These are phyloP conservation scores for Linnemannia elongata DNA, from an alignment of 192 early-diverging fungal genomes.

Conservation along the genomic window DNA sequence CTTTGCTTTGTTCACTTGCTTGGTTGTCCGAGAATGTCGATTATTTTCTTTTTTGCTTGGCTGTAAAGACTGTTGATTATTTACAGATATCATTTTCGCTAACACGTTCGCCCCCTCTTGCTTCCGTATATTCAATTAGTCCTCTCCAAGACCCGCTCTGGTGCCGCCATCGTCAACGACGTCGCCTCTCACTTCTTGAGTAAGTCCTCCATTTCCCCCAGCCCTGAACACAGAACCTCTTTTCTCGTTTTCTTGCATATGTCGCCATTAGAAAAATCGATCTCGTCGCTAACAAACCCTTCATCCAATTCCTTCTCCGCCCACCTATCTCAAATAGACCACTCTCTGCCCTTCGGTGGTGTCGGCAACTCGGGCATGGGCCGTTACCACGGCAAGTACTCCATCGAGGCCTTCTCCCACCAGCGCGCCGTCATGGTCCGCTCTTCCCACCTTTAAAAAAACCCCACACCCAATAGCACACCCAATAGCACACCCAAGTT, in stretches of 20 bases:
- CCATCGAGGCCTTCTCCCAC: conserved; percentile 89
- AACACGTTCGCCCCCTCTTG: neutral
- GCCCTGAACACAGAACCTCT: neutral
- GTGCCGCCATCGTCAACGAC: conserved; percentile 86
- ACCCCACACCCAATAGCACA: too few relatives aligned
- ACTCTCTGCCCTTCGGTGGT: conserved; percentile 88
- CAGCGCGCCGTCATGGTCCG: conserved; percentile 71
- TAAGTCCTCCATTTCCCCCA: conserved; percentile 39
- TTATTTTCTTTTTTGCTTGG: neutral
- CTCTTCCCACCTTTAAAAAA: conserved; percentile 36
- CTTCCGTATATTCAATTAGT: conserved; percentile 53
- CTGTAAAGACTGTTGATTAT: neutral
- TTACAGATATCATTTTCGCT: neutral
- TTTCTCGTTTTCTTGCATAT: neutral
- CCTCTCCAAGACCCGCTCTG: conserved; percentile 78
- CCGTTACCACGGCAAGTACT: conserved; percentile 83
- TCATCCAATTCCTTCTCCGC: neutral
- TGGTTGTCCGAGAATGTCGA: neutral
- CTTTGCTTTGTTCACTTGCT: neutral
- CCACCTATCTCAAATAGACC: conserved; percentile 26
- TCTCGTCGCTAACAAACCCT: neutral
- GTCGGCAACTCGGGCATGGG: conserved; percentile 90
- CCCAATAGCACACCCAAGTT: neutral
- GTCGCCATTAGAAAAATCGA: too few relatives aligned
- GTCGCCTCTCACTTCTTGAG: conserved; percentile 73